Base-by-base conservation (phyloP, 2,329 filamentous ascomycete species). In the Diaporthe sp. region DNA sequence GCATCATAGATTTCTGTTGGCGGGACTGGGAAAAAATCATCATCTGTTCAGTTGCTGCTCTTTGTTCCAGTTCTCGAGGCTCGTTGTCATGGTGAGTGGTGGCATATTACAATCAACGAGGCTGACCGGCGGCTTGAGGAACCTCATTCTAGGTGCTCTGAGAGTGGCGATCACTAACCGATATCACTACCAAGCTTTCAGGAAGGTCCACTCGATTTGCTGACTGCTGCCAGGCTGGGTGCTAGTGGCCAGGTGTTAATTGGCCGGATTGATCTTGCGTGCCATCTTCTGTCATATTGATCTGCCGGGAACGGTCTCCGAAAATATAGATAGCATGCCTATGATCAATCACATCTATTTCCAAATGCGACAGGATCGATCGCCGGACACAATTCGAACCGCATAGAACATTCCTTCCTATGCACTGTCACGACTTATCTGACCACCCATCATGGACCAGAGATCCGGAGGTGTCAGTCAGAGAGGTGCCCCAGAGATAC, bases 231-330 rank as follows among this genome's bases (percentile, higher is more conserved):
- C 38, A 22, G 17, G 12, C n/a, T 28, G 25, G 22, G 22, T 22
- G 15, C 9, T 17, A 64, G 58, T 45, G 10, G 15, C 9, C 25
- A 12, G 25, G 38, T 25, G 7, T 42, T 17, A 45, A 45, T 8
- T 45, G 38, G 38, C 17, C 38, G 8, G 40, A 6, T 33, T 33
- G 22, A 17, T 17, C 52, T 33, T 15, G 15, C 40, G 28, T n/a
- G 19, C 28, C 38, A 33, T 19, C 60, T 12, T 6, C 12, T 55
- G 52, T 64, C 60, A 42, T 17, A n/a, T 33, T 66, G 60, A 28
- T 66, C 60, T n/a, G 40, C 60, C 60, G 60, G 60, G 40, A 66
- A 33, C 28, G 40, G 10, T 47, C 40, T 66, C 60, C 60, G 60
- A 17, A 40, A 45, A 47, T 47, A 66, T 35, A 47, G n/a, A 47